Evolutionary conservation across 495 filamentous ascomycete species (phyloP), one percentile per base, ranked within the genome.

Genomic region (Aspergillus egyptiacus): DNA sequence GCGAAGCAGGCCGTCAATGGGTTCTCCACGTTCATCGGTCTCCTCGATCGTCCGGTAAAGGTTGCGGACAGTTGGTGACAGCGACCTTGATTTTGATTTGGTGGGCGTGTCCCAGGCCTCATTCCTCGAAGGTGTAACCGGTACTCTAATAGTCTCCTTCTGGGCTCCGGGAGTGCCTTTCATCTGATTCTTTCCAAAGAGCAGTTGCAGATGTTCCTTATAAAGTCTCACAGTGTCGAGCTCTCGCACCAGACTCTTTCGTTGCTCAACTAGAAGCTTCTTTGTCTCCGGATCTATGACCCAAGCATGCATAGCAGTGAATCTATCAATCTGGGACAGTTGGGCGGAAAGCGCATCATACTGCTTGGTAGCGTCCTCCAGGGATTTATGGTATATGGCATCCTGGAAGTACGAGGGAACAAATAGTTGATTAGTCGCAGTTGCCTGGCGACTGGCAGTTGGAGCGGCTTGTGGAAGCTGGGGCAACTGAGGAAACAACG

Each of bases 271-370:
- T 10, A 70, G 42, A 22, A 56, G 41, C 7, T 60, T 54, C 46
- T 70, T 68, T 2, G 61, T 58, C 9, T 55, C 38, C 11, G 60
- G 48, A 9, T 59, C 60, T 20, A 73, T 56, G 24, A 69, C 58
- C 54, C 68, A 68, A 7, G 59, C 56, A 43, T 69, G 59, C 19
- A 73, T 45, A 7, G 70, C 70, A 49, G 67, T 67, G 30, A 72
- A 58, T 41, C 65, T 61, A 34, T 73, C 68, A 10, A 73, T 51
- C 11, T 54, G 61, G 1, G 56, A 57, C 3, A 73, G 62, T 25
- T 71, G 52, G 1, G 52, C 42, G 9, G 61, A 62, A 33, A 72
- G 54, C n/a, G 33, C 38, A 6, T 59, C 57, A 36, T 62, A 55
- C 23, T 56, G 55, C 32, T 65, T 62, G 2, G 42, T 49, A 28